Evolutionary conservation across 2,329 filamentous ascomycete species (phyloP).

Genomic region (Fusarium subtropicale): DNA sequence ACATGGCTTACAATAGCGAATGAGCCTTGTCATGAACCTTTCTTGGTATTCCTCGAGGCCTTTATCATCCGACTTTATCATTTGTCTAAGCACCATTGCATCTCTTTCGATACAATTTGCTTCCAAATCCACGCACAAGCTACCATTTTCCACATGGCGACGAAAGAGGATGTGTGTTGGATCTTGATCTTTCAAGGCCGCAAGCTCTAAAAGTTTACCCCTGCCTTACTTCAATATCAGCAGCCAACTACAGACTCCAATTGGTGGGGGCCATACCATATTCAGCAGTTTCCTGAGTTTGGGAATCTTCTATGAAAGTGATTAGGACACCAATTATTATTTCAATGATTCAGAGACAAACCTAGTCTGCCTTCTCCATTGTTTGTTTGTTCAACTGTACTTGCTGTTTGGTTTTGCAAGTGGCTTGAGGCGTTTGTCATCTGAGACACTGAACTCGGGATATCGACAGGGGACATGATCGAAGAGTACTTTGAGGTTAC

Average conservation of each 20-base stretch:
- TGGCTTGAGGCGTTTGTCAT: neutral
- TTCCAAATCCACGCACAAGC: constrained; percentile 21
- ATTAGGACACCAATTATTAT: neutral
- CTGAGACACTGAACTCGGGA: neutral
- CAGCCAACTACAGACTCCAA: neutral
- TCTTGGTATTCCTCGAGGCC: constrained; percentile 9
- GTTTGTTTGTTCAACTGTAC: neutral
- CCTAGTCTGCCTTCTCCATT: neutral
- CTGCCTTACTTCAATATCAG: constrained; percentile 12
- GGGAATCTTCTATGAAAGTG: neutral
- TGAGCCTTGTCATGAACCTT: constrained; percentile 9
- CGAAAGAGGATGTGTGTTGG: constrained; percentile 23
- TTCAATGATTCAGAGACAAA: neutral
- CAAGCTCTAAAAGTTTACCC: constrained; percentile 16
- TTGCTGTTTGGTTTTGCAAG: neutral
- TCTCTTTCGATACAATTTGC: constrained; percentile 12
- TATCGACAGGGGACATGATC: constrained; percentile 14
- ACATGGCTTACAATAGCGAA: constrained; percentile 14
- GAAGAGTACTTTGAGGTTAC: constrained; percentile 22
- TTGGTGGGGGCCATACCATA: constrained; percentile 3
- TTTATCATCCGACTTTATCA: constrained; percentile 10
- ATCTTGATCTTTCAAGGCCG: constrained; percentile 1
- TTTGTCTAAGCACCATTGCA: constrained; percentile 1
- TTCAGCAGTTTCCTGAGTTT: neutral
- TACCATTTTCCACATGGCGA: neutral